Evolutionary conservation across 1,139 yeast genomes (phyloP).

Genomic region (Yamadazyma jaroonii): DNA sequence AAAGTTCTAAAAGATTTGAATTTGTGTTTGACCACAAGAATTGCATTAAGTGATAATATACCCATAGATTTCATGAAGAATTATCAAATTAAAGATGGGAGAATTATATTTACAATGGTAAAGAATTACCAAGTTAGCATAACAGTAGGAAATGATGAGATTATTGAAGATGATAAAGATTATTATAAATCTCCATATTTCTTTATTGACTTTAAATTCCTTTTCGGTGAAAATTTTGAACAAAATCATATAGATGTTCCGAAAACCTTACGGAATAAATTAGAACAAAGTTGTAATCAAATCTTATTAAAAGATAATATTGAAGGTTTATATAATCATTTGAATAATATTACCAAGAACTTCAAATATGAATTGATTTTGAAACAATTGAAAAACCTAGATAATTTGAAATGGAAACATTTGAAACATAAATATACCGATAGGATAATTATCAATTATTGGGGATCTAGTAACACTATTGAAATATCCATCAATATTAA

Average conservation of each 20-base stretch:
- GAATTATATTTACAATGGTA: conserved; percentile 63
- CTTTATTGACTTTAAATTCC: conserved; percentile 71
- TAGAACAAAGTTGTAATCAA: conserved; percentile 59
- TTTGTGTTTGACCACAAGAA: conserved; percentile 67
- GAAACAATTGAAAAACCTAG: conserved; percentile 63
- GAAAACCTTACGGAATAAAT: conserved; percentile 32
- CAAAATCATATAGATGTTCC: conserved; percentile 6
- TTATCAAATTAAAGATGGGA: conserved; percentile 70
- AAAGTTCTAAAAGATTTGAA: conserved; percentile 69
- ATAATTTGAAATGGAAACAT: conserved; percentile 61
- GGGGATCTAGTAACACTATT: conserved; percentile 57
- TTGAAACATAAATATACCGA: conserved; percentile 59
- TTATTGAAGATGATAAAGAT: conserved; percentile 48
- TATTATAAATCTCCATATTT: conserved; percentile 60
- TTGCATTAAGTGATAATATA: conserved; percentile 62
- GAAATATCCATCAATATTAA: conserved; percentile 63
- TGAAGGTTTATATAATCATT: conserved; percentile 58
- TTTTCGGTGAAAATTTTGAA: conserved; percentile 47
- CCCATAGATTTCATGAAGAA: conserved; percentile 59
- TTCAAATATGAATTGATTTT: conserved; percentile 72
- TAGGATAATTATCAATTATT: conserved; percentile 60
- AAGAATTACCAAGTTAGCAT: conserved; percentile 48
- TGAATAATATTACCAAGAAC: conserved; percentile 70
- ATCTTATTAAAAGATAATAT: conserved; percentile 54
- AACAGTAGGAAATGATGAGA: conserved; percentile 23